Percentiles rank a stretch among this genome's conserved stretches.
Conservation (phyloP, 192 early-diverging fungal genomes). For the Mortierella antarctica region DNA sequence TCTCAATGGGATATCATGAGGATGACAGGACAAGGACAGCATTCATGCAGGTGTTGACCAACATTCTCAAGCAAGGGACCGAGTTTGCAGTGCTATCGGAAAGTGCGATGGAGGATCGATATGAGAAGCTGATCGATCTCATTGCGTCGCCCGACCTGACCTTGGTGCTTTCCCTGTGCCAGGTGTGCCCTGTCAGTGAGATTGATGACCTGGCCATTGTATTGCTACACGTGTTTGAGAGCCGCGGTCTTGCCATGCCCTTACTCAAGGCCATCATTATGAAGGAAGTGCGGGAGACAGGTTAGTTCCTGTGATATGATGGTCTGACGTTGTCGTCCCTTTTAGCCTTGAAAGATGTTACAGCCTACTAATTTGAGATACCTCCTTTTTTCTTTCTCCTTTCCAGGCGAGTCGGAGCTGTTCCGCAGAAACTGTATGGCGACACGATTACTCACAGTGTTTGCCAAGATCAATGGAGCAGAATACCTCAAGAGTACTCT, state of each 20-base stretch:
- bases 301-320: slow-evolving; percentile 40
- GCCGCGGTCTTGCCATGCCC: slow-evolving; percentile 72
- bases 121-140: slow-evolving; percentile 80
- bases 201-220: slow-evolving; percentile 88
- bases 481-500: slow-evolving; percentile 86
- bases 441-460: slow-evolving; percentile 86
- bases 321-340: background rate
- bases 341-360: too few species aligned
- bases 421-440: slow-evolving; percentile 95
- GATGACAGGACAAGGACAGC: slow-evolving; percentile 88
- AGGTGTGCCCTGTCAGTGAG: slow-evolving; percentile 87
- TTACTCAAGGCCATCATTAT: slow-evolving; percentile 86
- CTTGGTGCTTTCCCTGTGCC: slow-evolving; percentile 83
- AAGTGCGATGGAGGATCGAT: slow-evolving; percentile 80
- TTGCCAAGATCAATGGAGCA: slow-evolving; percentile 82
- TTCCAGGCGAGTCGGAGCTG: slow-evolving; percentile 74
- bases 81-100: slow-evolving; percentile 83
- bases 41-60: slow-evolving; percentile 94
- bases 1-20: slow-evolving; percentile 92
- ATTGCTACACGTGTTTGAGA: slow-evolving; percentile 84
- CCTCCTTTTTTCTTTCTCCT: slow-evolving; percentile 11
- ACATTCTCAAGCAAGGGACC: slow-evolving; percentile 90
- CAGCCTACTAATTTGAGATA: too few species aligned
- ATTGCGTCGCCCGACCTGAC: slow-evolving; percentile 79
- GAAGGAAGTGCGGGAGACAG: slow-evolving; percentile 87